phyloP scores from a whole-genome alignment of 371 early-diverging fungal genomes.

The Rhizopus delemar region DNA sequence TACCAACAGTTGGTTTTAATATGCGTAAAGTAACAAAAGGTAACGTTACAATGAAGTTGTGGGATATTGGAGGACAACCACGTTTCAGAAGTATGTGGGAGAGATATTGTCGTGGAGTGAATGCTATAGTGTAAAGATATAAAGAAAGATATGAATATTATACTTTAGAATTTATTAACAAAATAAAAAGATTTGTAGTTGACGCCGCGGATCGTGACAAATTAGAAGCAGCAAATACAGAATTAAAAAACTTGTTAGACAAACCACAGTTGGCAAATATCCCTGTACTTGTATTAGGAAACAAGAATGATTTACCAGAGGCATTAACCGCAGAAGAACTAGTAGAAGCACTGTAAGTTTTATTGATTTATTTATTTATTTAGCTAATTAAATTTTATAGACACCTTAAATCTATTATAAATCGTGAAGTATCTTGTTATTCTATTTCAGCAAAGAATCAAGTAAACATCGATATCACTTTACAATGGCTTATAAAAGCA shows the following conservation, averaged over 20 bases:
- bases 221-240: conserved; percentile 87
- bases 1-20: conserved; percentile 98
- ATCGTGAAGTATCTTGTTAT: conserved; percentile 97
- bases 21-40: conserved; percentile 95
- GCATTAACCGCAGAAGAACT: conserved; percentile 90
- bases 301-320: conserved; percentile 96
- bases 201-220: conserved; percentile 95
- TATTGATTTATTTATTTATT: not conserved
- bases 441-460: conserved; percentile 98
- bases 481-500: conserved; percentile 95
- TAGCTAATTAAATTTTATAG: conserved; percentile 40
- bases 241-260: conserved; percentile 87
- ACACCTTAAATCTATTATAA: conserved; percentile 86
- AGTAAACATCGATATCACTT: conserved; percentile 95
- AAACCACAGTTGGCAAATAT: conserved; percentile 91
- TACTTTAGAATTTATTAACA: not conserved
- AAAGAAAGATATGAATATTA: not conserved
- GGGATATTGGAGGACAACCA: conserved; percentile 99
- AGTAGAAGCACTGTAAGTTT: conserved; percentile 82
- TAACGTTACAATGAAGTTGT: conserved; percentile 95
- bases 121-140: conserved; percentile 92
- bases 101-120: conserved; percentile 92
- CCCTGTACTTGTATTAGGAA: conserved; percentile 97
- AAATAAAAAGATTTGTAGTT: conserved; percentile 78
- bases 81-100: conserved; percentile 98